A percentile compares a stretch with the other conserved stretches of the same genome.
Conservation (phyloP, 208 protist species). For the Leishmania tropica region DNA sequence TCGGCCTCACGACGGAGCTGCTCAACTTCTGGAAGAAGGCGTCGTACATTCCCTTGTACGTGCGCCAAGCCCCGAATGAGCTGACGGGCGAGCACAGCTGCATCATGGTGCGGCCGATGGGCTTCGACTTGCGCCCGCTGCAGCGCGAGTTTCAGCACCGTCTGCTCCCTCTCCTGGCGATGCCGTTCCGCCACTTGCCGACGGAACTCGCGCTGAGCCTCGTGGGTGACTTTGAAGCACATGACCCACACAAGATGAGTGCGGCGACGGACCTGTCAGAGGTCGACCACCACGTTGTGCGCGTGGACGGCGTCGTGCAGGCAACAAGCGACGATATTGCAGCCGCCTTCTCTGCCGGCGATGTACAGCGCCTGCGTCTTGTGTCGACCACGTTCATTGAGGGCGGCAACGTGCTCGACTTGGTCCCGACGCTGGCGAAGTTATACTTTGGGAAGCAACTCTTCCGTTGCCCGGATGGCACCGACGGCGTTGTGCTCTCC, state of each 20-base stretch:
- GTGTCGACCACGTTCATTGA: constrained; percentile 95
- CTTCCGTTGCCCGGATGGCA: constrained; percentile 62
- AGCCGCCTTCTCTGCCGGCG: constrained; percentile 73
- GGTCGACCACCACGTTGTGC: constrained; percentile 37
- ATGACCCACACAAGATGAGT: constrained; percentile 53
- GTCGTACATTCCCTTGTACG: constrained; percentile 91
- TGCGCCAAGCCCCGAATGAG: constrained; percentile 95
- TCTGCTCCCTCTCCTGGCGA: constrained; percentile 92
- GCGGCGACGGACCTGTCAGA: constrained; percentile 41
- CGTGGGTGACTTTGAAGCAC: constrained; percentile 57
- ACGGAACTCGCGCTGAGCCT: constrained; percentile 91
- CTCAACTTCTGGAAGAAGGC: constrained; percentile 97
- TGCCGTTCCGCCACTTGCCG: constrained; percentile 90
- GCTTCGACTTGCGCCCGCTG: constrained; percentile 62
- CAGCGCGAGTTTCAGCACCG: constrained; percentile 92
- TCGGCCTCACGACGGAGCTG: constrained; percentile 96
- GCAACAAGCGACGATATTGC: constrained; percentile 52
- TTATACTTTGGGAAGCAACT: constrained; percentile 91
- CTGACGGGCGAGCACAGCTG: constrained; percentile 99
- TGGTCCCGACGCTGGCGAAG: constrained; percentile 92
- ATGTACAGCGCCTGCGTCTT: constrained; percentile 95
- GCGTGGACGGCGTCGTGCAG: constrained; percentile 64
- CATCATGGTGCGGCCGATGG: constrained; percentile 96
- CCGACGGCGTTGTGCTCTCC: constrained; percentile 83
- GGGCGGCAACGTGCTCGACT: constrained; percentile 95